phyloP scores from a whole-genome alignment of 257 asterid species.

The Lavandula angustifolia region DNA sequence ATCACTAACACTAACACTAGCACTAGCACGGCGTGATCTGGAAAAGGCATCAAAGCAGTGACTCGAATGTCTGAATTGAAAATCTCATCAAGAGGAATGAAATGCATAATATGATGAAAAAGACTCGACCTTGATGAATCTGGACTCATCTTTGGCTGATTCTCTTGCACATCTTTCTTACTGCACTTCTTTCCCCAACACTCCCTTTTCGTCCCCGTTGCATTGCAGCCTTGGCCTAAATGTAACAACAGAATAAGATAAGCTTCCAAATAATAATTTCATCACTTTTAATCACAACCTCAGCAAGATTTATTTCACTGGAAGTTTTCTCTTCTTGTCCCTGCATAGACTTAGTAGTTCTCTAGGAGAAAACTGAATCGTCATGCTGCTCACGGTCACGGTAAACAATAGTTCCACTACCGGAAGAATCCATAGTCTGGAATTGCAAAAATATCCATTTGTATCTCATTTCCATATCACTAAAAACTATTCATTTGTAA shows the following conservation, averaged over 20 bases:
- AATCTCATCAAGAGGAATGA: conserved; percentile 8
- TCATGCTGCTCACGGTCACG: conserved; percentile 93
- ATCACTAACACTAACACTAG: too few relatives aligned
- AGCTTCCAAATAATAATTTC: too few relatives aligned
- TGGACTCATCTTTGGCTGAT: conserved; percentile 52
- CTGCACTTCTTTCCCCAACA: conserved; percentile 63
- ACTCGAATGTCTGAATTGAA: conserved; percentile 53
- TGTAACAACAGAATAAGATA: background rate
- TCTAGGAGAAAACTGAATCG: conserved; percentile 85
- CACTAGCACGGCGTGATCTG: conserved; percentile 55
- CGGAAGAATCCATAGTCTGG: conserved; percentile 54
- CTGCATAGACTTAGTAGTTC: conserved; percentile 81
- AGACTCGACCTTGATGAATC: conserved; percentile 64
- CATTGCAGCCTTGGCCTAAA: conserved; percentile 91
- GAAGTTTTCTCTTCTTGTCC: conserved; percentile 85
- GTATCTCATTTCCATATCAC: conserved; percentile 30
- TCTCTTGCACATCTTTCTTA: conserved; percentile 68
- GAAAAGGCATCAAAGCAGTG: conserved; percentile 74
- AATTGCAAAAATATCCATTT: conserved; percentile 9
- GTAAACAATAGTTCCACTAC: conserved; percentile 85
- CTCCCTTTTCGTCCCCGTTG: conserved; percentile 81
- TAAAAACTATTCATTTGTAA: conserved; percentile 6
- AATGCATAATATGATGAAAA: background rate
- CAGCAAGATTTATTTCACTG: conserved; percentile 80
- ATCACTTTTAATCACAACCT: conserved; percentile 44